Evolutionary conservation across 805 yeast genomes (phyloP).

Genomic region (Candida sakaeoensis): DNA sequence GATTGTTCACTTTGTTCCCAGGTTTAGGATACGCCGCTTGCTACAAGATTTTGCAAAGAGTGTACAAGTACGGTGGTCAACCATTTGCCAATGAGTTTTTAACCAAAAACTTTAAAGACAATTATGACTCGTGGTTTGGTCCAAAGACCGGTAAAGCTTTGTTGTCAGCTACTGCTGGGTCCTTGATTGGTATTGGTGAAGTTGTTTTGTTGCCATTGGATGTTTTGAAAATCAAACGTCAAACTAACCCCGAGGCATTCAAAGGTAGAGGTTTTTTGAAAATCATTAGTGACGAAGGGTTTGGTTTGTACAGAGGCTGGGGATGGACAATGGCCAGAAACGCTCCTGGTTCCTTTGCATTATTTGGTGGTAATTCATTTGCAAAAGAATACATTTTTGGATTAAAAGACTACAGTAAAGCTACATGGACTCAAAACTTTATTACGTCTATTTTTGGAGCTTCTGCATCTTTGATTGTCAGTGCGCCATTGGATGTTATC

Average conservation of each 20-base stretch:
- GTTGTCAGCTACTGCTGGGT: constrained; percentile 96
- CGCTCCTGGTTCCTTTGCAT: constrained; percentile 97
- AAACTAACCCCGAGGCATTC: constrained; percentile 99
- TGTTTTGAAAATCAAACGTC: constrained; percentile 96
- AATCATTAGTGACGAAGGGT: constrained; percentile 86
- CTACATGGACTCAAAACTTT: constrained; percentile 94
- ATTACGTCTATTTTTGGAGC: constrained; percentile 95
- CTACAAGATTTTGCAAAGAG: constrained; percentile 94
- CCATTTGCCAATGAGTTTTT: constrained; percentile 96
- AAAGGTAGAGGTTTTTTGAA: constrained; percentile 93
- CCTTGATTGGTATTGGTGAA: constrained; percentile 96
- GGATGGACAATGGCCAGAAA: constrained; percentile 99
- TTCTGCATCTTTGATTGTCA: constrained; percentile 90
- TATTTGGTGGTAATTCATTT: constrained; percentile 97
- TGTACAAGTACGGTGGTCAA: constrained; percentile 98
- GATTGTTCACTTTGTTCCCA: constrained; percentile 86
- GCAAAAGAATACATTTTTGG: constrained; percentile 95
- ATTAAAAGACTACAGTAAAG: constrained; percentile 78
- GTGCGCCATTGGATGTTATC: constrained; percentile 97
- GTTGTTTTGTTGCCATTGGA: constrained; percentile 92
- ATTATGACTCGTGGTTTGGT: constrained; percentile 78
- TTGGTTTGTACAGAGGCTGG: constrained; percentile 95
- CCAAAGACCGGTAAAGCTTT: constrained; percentile 96
- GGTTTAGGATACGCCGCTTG: constrained; percentile 98
- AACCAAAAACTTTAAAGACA: constrained; percentile 63